These are phyloP conservation scores for Trichoderma hamatum DNA, from an alignment of 2,329 filamentous ascomycete genomes.

Conservation along the genomic window DNA sequence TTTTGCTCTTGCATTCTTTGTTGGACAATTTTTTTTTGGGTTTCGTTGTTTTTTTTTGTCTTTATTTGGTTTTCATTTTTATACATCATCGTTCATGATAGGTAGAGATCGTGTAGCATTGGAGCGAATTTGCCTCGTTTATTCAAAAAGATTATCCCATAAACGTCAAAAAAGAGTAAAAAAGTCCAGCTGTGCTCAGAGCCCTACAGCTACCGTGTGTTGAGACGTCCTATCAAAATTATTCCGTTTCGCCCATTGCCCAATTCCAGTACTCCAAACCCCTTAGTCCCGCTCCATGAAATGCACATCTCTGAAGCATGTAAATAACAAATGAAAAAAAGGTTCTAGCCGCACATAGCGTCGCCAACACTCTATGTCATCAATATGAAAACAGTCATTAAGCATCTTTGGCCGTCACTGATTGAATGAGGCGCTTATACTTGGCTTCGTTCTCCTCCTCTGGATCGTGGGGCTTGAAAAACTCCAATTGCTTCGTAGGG, in stretches of 20 bases:
- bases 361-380: conserved; percentile 13
- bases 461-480: conserved; percentile 38
- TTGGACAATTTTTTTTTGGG: background rate
- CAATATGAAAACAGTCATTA: conserved; percentile 26
- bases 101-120: background rate
- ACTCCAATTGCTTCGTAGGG: conserved; percentile 23
- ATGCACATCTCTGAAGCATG: conserved; percentile 24
- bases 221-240: conserved; percentile 1
- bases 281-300: conserved; percentile 25
- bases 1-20: background rate
- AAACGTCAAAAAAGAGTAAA: background rate
- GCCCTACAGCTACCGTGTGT: background rate
- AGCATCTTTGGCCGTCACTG: conserved; percentile 42
- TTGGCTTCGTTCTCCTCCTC: conserved; percentile 42
- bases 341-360: conserved; percentile 22
- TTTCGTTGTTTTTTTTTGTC: background rate
- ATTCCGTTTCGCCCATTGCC: conserved; percentile 1
- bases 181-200: background rate
- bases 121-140: background rate
- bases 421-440: conserved; percentile 45
- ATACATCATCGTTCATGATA: background rate
- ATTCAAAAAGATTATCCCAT: background rate
- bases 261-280: conserved; percentile 26
- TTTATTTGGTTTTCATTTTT: background rate
- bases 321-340: conserved; percentile 15